Conservation (phyloP, 192 early-diverging fungal genomes). For the Lunasporangiospora selenospora region DNA sequence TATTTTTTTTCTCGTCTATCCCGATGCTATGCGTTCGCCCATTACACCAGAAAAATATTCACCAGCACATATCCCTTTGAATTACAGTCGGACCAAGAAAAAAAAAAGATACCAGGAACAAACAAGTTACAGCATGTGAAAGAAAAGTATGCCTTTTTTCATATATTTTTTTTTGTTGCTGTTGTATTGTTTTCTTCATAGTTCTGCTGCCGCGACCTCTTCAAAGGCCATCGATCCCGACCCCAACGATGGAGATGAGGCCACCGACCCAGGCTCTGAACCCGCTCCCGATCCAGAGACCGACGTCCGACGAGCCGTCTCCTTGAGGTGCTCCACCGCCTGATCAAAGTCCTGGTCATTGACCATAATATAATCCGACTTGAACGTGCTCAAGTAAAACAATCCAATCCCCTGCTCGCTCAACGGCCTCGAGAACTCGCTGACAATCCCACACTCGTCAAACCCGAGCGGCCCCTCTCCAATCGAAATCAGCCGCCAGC, state of each 20-base stretch:
- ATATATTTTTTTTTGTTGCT: not conserved
- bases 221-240: too few relatives aligned
- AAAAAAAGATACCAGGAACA: not conserved
- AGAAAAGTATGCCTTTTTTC: not conserved
- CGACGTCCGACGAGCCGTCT: conserved; percentile 9
- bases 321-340: conserved; percentile 20
- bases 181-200: not conserved
- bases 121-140: not conserved
- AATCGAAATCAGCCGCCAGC: conserved; percentile 42
- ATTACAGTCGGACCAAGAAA: not conserved
- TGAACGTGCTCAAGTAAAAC: conserved; percentile 44
- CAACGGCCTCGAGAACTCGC: conserved; percentile 25
- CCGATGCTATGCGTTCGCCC: too few relatives aligned
- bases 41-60: not conserved
- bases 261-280: conserved; percentile 7
- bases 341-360: conserved; percentile 42
- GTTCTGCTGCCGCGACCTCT: not conserved
- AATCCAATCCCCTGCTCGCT: conserved; percentile 22
- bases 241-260: too few relatives aligned
- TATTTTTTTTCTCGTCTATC: too few relatives aligned
- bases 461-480: conserved; percentile 39
- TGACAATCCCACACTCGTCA: conserved; percentile 35
- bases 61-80: not conserved
- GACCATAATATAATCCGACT: conserved; percentile 42
- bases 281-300: conserved; percentile 14